Conservation (phyloP, 805 yeast species). For the Saturnispora dispora region DNA sequence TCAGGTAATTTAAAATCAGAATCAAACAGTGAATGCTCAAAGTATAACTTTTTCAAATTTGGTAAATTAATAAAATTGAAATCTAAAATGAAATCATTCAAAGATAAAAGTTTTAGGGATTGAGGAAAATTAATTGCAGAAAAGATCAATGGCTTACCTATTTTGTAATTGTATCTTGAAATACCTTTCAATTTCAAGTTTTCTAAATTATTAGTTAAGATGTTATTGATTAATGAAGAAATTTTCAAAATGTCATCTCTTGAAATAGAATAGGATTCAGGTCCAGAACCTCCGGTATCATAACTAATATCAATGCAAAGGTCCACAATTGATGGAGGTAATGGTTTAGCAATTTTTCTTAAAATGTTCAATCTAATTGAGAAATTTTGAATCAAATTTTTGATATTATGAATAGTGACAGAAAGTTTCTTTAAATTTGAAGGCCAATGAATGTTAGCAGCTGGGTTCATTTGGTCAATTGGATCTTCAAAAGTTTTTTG, state of each 20-base stretch:
- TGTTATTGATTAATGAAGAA: conserved; percentile 20
- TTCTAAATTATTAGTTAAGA: conserved; percentile 21
- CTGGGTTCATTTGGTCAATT: not conserved
- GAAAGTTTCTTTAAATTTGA: conserved; percentile 22
- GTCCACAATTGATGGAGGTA: conserved; percentile 23
- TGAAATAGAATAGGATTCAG: conserved; percentile 22
- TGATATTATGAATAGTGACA: conserved; percentile 24
- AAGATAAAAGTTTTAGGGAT: conserved; percentile 20
- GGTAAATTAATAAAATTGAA: conserved; percentile 21
- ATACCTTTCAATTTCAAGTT: conserved; percentile 25
- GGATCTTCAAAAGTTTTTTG: conserved; percentile 14
- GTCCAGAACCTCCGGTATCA: conserved; percentile 26
- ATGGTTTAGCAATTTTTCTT: conserved; percentile 21
- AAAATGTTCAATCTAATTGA: conserved; percentile 22
- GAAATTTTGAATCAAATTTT: conserved; percentile 22
- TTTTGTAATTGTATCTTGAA: conserved; percentile 24
- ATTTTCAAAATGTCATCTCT: conserved; percentile 24
- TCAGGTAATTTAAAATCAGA: conserved; percentile 23
- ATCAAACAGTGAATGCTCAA: conserved; percentile 27
- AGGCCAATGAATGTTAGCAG: conserved; percentile 21
- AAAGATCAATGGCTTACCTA: conserved; percentile 25
- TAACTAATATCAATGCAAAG: conserved; percentile 25
- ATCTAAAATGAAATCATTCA: conserved; percentile 25
- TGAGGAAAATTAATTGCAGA: conserved; percentile 23
- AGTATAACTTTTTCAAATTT: conserved; percentile 19